Evolutionary conservation across 495 filamentous ascomycete species (phyloP).

Genomic region (Chlorociboria aeruginascens): DNA sequence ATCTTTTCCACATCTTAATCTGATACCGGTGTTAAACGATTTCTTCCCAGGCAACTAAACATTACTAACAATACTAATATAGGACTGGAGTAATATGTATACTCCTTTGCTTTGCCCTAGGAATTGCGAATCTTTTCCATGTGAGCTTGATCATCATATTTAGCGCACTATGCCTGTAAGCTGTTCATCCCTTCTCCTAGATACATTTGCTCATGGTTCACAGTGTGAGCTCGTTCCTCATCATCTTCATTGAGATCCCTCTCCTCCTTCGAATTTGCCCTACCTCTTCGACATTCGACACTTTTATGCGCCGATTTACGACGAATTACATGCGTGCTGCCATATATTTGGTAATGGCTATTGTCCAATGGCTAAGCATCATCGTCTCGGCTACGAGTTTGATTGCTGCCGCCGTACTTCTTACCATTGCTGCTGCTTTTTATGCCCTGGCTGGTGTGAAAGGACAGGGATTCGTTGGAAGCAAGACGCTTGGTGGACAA

Average conservation of each 20-base stretch:
- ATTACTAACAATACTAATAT: slow-evolving; percentile 11
- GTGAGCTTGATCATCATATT: slow-evolving; percentile 64
- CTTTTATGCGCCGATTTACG: slow-evolving; percentile 80
- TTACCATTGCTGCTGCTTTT: slow-evolving; percentile 66
- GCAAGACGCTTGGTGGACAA: slow-evolving; percentile 91
- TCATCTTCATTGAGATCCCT: slow-evolving; percentile 95
- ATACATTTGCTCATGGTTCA: slow-evolving; percentile 8
- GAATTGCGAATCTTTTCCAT: slow-evolving; percentile 77
- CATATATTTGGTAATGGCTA: slow-evolving; percentile 71
- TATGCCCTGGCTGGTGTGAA: slow-evolving; percentile 78
- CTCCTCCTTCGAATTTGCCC: slow-evolving; percentile 96
- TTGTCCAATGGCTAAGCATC: slow-evolving; percentile 71
- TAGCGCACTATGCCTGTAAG: slow-evolving; percentile 76
- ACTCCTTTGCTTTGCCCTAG: slow-evolving; percentile 87
- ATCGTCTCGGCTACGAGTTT: slow-evolving; percentile 52
- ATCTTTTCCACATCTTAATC: too few species aligned
- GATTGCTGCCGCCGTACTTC: slow-evolving; percentile 75
- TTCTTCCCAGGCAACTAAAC: slow-evolving; percentile 10
- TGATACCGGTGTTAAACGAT: too few species aligned
- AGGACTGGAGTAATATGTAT: slow-evolving; percentile 95
- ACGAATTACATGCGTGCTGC: slow-evolving; percentile 96
- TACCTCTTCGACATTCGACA: slow-evolving; percentile 80
- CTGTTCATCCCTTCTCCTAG: slow-evolving; percentile 7
- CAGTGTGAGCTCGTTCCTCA: slow-evolving; percentile 68
- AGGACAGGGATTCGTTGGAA: slow-evolving; percentile 88